phyloP scores from a whole-genome alignment of 768 basidiomycete genomes.

The Auricularia sp. region DNA sequence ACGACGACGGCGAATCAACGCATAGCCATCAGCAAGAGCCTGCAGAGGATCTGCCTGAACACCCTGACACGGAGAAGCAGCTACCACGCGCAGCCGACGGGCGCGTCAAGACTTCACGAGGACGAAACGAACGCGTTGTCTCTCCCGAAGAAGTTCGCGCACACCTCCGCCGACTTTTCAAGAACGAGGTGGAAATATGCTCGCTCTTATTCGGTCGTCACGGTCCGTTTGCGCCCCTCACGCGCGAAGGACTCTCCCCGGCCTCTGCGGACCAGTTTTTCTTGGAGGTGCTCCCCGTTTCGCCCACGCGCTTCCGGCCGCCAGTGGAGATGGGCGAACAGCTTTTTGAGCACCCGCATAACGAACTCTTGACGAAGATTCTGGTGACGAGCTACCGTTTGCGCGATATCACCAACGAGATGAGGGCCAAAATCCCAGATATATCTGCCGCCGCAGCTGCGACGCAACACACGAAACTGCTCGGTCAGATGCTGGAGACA shows the following conservation, averaged over 20 bases:
- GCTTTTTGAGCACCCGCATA: slow-evolving; percentile 93
- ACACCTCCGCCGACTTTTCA: slow-evolving; percentile 82
- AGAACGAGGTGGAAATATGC: slow-evolving; percentile 72
- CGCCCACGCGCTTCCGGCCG: slow-evolving; percentile 93
- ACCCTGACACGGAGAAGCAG: slow-evolving; percentile 21
- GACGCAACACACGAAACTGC: slow-evolving; percentile 39
- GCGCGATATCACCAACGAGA: slow-evolving; percentile 60
- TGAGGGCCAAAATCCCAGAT: slow-evolving; percentile 43
- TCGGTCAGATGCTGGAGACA: slow-evolving; percentile 63
- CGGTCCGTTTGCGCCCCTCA: slow-evolving; percentile 64
- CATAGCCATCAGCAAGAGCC: slow-evolving; percentile 24
- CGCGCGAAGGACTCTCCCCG: slow-evolving; percentile 43
- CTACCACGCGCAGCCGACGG: slow-evolving; percentile 69
- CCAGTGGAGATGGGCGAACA: slow-evolving; percentile 85
- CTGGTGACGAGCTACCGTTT: slow-evolving; percentile 71
- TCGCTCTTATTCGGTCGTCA: slow-evolving; percentile 87
- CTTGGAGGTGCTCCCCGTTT: slow-evolving; percentile 81
- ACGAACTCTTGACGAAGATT: slow-evolving; percentile 75
- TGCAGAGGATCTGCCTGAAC: slow-evolving; percentile 19
- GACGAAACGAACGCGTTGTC: slow-evolving; percentile 84
- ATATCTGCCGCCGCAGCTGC: slow-evolving; percentile 38
- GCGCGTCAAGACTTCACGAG: slow-evolving; percentile 61
- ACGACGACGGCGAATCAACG: slow-evolving; percentile 29
- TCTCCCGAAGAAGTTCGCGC: slow-evolving; percentile 88
- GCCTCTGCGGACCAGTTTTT: slow-evolving; percentile 96